Evolutionary conservation across 2,329 filamentous ascomycete species (phyloP).

Genomic region (Lasiodiplodia sp.): DNA sequence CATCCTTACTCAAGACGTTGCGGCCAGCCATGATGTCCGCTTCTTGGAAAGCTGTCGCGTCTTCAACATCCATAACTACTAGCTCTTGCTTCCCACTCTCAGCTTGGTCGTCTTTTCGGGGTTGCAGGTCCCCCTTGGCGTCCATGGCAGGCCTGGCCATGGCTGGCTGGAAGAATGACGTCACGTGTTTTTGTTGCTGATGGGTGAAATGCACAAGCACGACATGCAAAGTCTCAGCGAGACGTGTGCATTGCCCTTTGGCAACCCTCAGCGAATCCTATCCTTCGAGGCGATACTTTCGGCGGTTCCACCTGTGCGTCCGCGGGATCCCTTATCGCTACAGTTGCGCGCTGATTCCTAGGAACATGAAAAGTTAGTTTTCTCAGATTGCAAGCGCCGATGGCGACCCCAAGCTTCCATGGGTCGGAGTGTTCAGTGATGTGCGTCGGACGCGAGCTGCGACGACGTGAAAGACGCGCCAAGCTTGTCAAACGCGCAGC

Average conservation of each 20-base stretch:
- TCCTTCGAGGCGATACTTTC: neutral
- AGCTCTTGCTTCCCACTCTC: neutral
- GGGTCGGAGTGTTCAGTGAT: neutral
- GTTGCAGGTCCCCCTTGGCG: neutral
- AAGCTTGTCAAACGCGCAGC: conserved; percentile 13
- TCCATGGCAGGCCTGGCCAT: neutral
- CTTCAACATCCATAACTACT: neutral
- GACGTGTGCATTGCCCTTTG: neutral
- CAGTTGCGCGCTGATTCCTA: neutral
- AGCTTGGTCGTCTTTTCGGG: neutral
- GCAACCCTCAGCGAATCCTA: neutral
- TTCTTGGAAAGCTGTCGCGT: neutral
- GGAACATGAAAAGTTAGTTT: neutral
- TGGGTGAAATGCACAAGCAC: neutral
- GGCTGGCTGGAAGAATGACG: neutral
- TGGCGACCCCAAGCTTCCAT: neutral
- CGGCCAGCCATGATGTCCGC: neutral
- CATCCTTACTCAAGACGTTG: neutral
- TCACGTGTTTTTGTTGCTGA: neutral
- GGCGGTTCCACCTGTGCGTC: neutral
- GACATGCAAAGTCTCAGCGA: neutral
- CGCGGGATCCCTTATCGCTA: neutral
- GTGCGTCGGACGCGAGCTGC: neutral
- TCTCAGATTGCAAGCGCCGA: neutral
- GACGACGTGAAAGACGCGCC: conserved; percentile 12